These are phyloP conservation scores for Diutina scorzettiae DNA, from an alignment of 1,139 yeast species.

Conservation along the genomic window DNA sequence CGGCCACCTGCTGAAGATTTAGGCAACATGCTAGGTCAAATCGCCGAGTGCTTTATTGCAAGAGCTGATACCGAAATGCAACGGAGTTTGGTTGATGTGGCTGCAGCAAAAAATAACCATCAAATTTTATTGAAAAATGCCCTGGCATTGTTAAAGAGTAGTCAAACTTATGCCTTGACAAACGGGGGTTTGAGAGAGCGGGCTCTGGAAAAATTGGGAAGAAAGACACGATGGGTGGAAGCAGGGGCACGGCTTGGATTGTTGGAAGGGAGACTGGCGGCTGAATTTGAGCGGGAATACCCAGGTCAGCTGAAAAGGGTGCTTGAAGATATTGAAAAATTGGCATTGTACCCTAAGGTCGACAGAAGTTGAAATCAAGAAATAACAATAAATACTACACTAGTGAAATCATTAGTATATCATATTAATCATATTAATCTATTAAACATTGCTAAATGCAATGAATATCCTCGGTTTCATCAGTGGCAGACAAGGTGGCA, in stretches of 20 bases:
- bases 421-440: too few species aligned
- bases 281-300: conserved; percentile 20
- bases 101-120: conserved; percentile 19
- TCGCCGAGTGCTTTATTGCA: conserved; percentile 33
- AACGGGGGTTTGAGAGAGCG: conserved; percentile 43
- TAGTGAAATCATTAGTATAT: too few species aligned
- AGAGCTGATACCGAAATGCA: conserved; percentile 45
- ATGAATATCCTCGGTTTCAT: too few species aligned
- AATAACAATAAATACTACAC: too few species aligned
- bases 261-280: conserved; percentile 25
- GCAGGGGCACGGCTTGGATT: conserved; percentile 35
- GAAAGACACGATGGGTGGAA: conserved; percentile 29
- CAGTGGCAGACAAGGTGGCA: too few species aligned
- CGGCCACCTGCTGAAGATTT: conserved; percentile 9
- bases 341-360: background rate
- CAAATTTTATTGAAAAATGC: conserved; percentile 25
- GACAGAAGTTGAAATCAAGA: too few species aligned
- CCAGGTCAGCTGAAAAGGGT: conserved; percentile 14
- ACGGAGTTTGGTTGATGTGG: conserved; percentile 22
- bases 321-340: background rate
- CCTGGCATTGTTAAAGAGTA: conserved; percentile 32
- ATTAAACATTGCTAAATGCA: too few species aligned
- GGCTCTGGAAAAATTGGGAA: conserved; percentile 26
- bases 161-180: conserved; percentile 32
- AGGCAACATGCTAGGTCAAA: conserved; percentile 27